Conservation (phyloP, 805 yeast genomes). For the Schwanniomyces pseudopolymorphus region DNA sequence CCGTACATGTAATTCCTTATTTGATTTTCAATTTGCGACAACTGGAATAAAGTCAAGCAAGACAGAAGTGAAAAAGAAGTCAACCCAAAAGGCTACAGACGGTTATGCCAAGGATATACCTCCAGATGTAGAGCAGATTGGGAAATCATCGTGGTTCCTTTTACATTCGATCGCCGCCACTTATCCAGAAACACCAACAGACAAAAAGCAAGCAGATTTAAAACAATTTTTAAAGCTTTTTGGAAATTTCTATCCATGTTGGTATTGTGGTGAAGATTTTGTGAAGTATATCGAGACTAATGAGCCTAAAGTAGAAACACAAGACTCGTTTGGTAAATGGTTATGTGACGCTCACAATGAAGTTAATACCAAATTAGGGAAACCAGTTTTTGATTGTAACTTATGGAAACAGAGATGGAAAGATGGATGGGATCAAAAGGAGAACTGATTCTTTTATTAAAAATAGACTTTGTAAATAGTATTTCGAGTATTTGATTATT, state of each 20-base stretch:
- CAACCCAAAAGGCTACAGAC: background rate
- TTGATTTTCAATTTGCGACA: slow-evolving; percentile 72
- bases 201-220: slow-evolving; percentile 68
- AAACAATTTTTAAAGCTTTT: slow-evolving; percentile 65
- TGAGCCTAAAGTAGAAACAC: slow-evolving; percentile 59
- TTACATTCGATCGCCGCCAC: slow-evolving; percentile 87
- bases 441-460: background rate
- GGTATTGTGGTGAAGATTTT: slow-evolving; percentile 90
- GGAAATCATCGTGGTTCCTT: slow-evolving; percentile 89
- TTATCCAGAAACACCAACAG: slow-evolving; percentile 71
- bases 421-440: slow-evolving; percentile 75
- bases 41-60: slow-evolving; percentile 15
- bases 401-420: slow-evolving; percentile 94
- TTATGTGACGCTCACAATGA: slow-evolving; percentile 92
- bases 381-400: slow-evolving; percentile 80
- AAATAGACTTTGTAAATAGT: background rate
- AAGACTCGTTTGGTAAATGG: slow-evolving; percentile 87
- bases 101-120: slow-evolving; percentile 55
- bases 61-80: slow-evolving; percentile 7
- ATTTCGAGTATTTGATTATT: background rate
- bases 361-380: slow-evolving; percentile 85
- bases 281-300: slow-evolving; percentile 52
- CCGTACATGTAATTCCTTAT: slow-evolving; percentile 80
- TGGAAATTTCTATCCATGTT: slow-evolving; percentile 86
- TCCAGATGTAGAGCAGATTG: slow-evolving; percentile 80